Evolutionary conservation across 2,329 filamentous ascomycete species (phyloP).

Genomic region (Fusarium illudens): DNA sequence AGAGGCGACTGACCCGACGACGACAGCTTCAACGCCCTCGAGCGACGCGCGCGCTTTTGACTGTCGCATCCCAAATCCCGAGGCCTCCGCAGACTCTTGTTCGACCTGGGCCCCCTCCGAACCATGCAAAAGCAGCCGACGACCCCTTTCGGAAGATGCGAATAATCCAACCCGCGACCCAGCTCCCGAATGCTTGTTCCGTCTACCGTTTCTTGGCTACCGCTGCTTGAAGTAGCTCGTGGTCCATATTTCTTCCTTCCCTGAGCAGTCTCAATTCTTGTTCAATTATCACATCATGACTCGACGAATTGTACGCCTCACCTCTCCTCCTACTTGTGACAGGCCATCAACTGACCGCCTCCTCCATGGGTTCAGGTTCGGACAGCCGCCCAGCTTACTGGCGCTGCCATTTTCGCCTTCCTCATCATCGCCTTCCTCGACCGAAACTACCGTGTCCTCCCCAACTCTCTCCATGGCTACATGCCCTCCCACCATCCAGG

Average conservation of each 20-base stretch:
- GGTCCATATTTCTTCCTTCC: constrained; percentile 6
- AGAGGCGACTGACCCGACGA: background rate
- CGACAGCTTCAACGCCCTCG: background rate
- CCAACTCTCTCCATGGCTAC: constrained; percentile 84
- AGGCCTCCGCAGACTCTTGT: background rate
- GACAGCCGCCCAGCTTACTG: constrained; percentile 78
- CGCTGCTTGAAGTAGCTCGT: constrained; percentile 29
- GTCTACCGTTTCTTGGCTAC: constrained; percentile 21
- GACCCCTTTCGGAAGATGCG: constrained; percentile 40
- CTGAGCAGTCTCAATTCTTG: constrained; percentile 2
- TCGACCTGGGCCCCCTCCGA: constrained; percentile 5
- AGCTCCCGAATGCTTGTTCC: constrained; percentile 35
- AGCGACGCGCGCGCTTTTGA: constrained; percentile 3
- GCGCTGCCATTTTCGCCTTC: constrained; percentile 71
- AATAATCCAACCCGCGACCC: constrained; percentile 32
- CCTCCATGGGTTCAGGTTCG: constrained; percentile 55
- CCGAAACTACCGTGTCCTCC: constrained; percentile 86
- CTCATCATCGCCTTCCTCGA: constrained; percentile 84
- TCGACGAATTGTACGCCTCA: constrained; percentile 48
- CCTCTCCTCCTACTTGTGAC: background rate
- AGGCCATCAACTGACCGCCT: constrained; percentile 10
- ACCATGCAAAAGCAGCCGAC: constrained; percentile 41
- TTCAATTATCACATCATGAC: constrained; percentile 43
- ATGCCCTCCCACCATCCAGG: constrained; percentile 87
- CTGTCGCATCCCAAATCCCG: background rate